Base-by-base conservation (phyloP, 495 filamentous ascomycete genomes). In the Xylaria acuta region DNA sequence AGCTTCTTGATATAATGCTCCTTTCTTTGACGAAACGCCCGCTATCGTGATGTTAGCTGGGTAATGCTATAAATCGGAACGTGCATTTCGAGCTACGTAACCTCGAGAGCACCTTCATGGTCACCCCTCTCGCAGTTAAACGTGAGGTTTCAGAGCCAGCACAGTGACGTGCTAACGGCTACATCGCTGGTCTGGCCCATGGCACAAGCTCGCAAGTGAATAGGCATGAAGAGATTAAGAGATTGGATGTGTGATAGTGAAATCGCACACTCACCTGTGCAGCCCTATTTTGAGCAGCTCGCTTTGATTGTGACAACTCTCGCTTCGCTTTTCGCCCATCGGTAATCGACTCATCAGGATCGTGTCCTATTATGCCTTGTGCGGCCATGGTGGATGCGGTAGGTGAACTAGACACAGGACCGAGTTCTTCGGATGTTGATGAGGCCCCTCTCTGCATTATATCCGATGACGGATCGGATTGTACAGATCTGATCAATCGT, bases 1-100 rank as follows among this genome's bases (percentile, higher is more conserved):
- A 99, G 87, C 79, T 95, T 94, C 84, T 97, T 97, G 80, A 99
- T 99, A 80, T 98, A 97, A 41, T 91, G 92, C 83, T 99, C 96
- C 82, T 99, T 99, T 66, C 96, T 92, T 85, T 98, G 95, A 32
- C 96, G 93, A 82, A 99, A 99, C 27, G 96, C 96, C 75, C 96
- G 91, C 96, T 98, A 75, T 70, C 34, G 45, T 32, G 34, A 30
- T 43, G 65, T 77, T 75, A 71, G 77, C 78, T 75, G 78, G 75
- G 72, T 76, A 77, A 76, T 74, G 63, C 60, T 45, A 71, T 16
- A 63, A 27, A 56, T 32, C 64, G 67, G 30, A 45, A 14, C 49
- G 49, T 59, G 60, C 32, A 68, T 64, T 64, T 60, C 54, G 72
- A 75, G 51, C 51, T 34, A 45, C 30, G 59, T 64, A 63, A 70